Conservation (phyloP, 108 stramenopile genomes). For the Nitzschia inconspicua region DNA sequence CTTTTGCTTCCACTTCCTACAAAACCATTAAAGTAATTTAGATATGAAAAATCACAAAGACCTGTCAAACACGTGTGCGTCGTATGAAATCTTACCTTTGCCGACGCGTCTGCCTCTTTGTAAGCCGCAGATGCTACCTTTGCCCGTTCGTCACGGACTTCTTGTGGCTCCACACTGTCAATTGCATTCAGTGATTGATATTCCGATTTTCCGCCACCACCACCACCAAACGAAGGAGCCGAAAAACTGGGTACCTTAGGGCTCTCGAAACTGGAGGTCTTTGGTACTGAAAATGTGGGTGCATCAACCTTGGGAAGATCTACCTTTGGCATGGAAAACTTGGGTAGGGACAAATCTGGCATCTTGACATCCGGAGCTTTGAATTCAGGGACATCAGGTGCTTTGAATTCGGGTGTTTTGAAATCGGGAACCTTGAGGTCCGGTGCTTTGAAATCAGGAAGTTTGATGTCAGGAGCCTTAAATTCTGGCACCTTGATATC, state of each 20-base stretch:
- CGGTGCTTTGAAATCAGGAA: conserved; percentile 38
- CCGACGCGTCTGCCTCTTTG: conserved; percentile 58
- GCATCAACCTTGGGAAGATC: conserved; percentile 34
- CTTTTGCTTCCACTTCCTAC: conserved; percentile 42
- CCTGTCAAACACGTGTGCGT: neutral
- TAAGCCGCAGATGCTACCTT: conserved; percentile 42
- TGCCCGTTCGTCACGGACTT: conserved; percentile 74
- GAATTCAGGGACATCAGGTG: conserved; percentile 48
- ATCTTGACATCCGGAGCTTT: conserved; percentile 50
- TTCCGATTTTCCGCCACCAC: neutral
- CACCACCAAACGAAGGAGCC: conserved; percentile 10
- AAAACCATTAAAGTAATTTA: neutral
- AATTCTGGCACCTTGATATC: conserved; percentile 17
- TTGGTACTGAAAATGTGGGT: conserved; percentile 49
- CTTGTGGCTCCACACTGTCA: conserved; percentile 54
- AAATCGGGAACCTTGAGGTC: conserved; percentile 30
- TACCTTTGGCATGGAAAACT: conserved; percentile 36
- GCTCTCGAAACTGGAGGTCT: conserved; percentile 33
- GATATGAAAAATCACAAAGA: neutral
- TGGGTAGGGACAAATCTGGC: conserved; percentile 35
- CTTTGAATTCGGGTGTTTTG: too few species aligned
- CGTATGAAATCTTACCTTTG: conserved; percentile 38
- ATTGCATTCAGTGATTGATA: conserved; percentile 2
- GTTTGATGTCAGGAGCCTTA: conserved; percentile 36
- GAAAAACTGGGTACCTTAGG: conserved; percentile 44